Base-by-base conservation (phyloP, 1,284 basidiomycete species). In the Gymnopus androsaceus region DNA sequence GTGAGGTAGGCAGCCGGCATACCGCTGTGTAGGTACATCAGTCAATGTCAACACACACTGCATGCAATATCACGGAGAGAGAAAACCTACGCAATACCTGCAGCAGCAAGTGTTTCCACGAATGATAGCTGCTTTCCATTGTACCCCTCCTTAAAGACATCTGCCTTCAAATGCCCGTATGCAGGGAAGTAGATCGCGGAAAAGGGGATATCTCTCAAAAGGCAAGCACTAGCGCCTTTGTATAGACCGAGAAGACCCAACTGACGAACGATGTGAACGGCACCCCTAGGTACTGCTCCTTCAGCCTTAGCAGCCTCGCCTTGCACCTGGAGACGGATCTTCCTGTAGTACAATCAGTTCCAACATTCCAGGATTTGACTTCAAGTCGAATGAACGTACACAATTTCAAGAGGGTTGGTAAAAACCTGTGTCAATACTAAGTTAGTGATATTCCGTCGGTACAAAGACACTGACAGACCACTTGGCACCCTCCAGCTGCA, bases 291-390 rank as follows among this genome's bases (percentile, higher is more conserved):
- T 7, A 81, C 79, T 25, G 86, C 87, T 45, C 88, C 90, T 55
- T 90, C 90, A 4, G 86, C 80, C 67, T 93, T 92, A 31, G 94
- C 92, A 33, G 93, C 87, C 76, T 99, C 96, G 42, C 97, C 96
- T 71, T 96, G 95, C 54, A 99, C 81, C 72, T 99, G 97, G 42
- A 99, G 77, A 56, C 96, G 92, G 68, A 99, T 99, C 81, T 99
- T 98, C 60, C 94, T 93, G 61, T 28, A 58, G 57, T 52, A 63
- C 11, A 64, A 63, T 44, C 51, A 55, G 33, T 42, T 49, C 56
- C 45, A 55, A 56, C 23, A 7, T 14, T 33, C 31, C n/a, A 33
- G 25, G 47, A 62, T 8, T 57, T n/a, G n/a, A n/a, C 52, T 47
- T 23, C 30, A 21, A 50, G 19, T 59, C 15, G 15, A 31, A 50